Evolutionary conservation across 208 protist genomes (phyloP), one percentile per base, ranked within the genome.

Genomic region (Crithidia brevicula): DNA sequence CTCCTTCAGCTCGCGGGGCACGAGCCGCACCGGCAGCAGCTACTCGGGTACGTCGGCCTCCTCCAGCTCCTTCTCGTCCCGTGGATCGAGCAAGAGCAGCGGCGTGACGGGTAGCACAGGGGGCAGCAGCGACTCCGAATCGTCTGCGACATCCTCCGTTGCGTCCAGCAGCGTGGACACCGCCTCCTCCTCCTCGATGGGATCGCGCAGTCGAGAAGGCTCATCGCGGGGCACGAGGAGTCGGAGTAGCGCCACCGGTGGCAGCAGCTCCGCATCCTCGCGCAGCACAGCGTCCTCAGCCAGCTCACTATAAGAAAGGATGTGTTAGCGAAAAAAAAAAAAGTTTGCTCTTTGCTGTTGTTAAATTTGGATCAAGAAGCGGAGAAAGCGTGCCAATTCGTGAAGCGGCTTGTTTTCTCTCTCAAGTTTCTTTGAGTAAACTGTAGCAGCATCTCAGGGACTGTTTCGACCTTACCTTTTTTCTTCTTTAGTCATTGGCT

Each of bases 1-100:
- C 45, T 72, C 67, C 57, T 62, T 62, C 56, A 20, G 25, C 40
- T 25, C 40, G 4, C 50, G 28, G 4, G 23, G 50, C 28, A 54
- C 28, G 28, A 54, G 50, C 50, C 16, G 10, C 50, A 27, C 27
- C 20, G 50, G 50, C 23, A 40, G 28, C n/a, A 11, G 9, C 59
- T 43, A 18, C 20, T 27, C 28, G 3, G 16, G 23, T 22, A 61
- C 22, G 22, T 45, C 33, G 33, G 3, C 52, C 36, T 47, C 56
- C 36, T 22, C 22, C 38, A 31, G 47, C 50, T 30, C 51, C 18
- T 59, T 36, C 63, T 42, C 23, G 18, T 52, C 38, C 1, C 45
- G 20, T n/a, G 27, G 33, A 34, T 23, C 27, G 8, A 60, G 43
- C 40, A 60, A 60, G 53, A 46, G 34, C 23, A 47, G 34, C 22